Base-by-base conservation (phyloP, 257 asterid species). In the Gardenia jasminoides region DNA sequence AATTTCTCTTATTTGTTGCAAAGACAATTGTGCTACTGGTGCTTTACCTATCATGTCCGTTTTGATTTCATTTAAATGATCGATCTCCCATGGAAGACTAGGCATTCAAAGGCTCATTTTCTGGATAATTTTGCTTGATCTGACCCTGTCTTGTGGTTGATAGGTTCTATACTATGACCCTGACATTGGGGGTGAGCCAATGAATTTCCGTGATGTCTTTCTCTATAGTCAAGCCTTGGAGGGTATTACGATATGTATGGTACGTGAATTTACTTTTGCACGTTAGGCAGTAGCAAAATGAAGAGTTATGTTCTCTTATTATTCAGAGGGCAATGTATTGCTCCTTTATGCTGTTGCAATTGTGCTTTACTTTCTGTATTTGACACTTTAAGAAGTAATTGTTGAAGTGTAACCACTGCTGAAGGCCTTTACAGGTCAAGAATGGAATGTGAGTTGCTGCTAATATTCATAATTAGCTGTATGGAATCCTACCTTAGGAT, bases 151-250 rank as follows among this genome's bases (percentile, higher is more conserved):
- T 83, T 78, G 61, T 67, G 79, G 75, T 85, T 80, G 78, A 77
- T 90, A 95, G 99, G 97, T 90, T 82, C 76, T 93, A 67, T 95
- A 92, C 85, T 90, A 86, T 83, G 99, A 95, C 79, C 26, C 94
- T 30, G 98, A 93, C 81, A 82, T 91, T 79, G 94, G 87, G 39
- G 94, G 94, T 78, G 95, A 90, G 79, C 98, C 97, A 13, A 86
- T 88, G 97, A 91, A 82, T 80, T 94, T 94, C 77, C 91, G 86
- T 75, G 98, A 94, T 74, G 96, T 88, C 77, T 94, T 93, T 87
- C 97, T 94, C 69, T 88, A 88, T 85, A 94, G 99, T 82, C 99
- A 93, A 88, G 97, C 99, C 80, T 88, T 95, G 93, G 99, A 95
- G 87, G 99, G 99, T 81, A 90, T 96, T 88, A 78, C 97, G 78